phyloP scores from a whole-genome alignment of 2,329 filamentous ascomycete species.

The Arthrobotrys entomopaga region DNA sequence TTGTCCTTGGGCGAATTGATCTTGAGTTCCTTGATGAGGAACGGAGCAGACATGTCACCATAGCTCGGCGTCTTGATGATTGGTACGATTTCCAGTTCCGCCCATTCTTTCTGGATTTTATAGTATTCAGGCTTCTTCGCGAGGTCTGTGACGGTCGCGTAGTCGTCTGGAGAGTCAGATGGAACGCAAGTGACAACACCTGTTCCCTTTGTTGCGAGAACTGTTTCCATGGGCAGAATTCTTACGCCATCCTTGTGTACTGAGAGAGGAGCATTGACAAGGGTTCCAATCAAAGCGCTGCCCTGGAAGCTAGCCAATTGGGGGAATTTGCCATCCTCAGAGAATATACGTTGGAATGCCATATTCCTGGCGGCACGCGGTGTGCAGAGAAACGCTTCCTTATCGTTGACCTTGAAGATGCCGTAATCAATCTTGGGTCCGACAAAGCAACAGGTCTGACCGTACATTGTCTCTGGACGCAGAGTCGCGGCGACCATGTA shows the following conservation, averaged over 20 bases:
- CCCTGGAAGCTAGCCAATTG: conserved; percentile 80
- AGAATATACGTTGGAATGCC: conserved; percentile 90
- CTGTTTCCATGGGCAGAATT: conserved; percentile 93
- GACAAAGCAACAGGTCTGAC: conserved; percentile 95
- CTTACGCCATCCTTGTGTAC: conserved; percentile 83
- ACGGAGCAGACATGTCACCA: conserved; percentile 83
- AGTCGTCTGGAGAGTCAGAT: conserved; percentile 95
- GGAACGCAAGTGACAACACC: conserved; percentile 96
- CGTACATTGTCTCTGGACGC: conserved; percentile 98
- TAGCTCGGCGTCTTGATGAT: conserved; percentile 90
- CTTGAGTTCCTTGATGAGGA: conserved; percentile 89
- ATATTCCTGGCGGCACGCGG: conserved; percentile 90
- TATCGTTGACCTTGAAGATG: conserved; percentile 80
- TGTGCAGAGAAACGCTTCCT: conserved; percentile 85
- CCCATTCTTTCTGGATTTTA: conserved; percentile 96
- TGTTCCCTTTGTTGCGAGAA: conserved; percentile 92
- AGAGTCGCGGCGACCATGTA: conserved; percentile 93
- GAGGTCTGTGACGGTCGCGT: conserved; percentile 85
- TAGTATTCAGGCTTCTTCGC: conserved; percentile 97
- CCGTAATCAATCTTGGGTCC: conserved; percentile 90
- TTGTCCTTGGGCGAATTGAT: conserved; percentile 96
- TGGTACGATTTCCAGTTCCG: conserved; percentile 85
- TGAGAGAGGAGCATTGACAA: conserved; percentile 88
- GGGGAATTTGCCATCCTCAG: conserved; percentile 77
- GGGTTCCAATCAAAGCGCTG: conserved; percentile 83